A percentile compares a stretch with the other conserved stretches of the same genome.
Conservation (phyloP, 179 eudicot genomes). For the Amaranthus tricolor region DNA sequence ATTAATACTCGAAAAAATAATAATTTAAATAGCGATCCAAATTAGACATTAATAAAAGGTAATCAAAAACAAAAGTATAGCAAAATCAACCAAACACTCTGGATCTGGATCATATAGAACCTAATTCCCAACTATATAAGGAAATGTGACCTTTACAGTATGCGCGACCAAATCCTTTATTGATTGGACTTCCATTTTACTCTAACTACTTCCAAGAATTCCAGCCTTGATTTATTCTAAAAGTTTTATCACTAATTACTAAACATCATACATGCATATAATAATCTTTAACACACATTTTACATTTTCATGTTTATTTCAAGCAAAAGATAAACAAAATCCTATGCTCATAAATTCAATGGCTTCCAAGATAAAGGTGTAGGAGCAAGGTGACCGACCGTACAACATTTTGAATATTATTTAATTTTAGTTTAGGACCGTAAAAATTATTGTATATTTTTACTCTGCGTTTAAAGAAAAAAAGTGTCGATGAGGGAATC, state of each 20-base stretch:
- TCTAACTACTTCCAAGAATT: not conserved
- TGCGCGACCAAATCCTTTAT: not conserved
- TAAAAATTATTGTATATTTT: too few relatives aligned
- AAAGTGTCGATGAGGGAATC: slow-evolving; percentile 34
- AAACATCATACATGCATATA: not conserved
- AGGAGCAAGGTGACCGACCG: too few relatives aligned
- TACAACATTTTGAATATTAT: too few relatives aligned
- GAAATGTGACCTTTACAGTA: not conserved
- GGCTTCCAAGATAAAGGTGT: not conserved
- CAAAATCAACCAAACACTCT: too few relatives aligned
- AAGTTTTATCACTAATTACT: not conserved
- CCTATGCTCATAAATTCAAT: not conserved
- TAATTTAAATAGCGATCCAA: too few relatives aligned
- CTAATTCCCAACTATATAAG: slow-evolving; percentile 2
- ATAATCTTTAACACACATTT: not conserved
- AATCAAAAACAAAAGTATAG: too few relatives aligned
- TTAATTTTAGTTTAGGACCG: too few relatives aligned
- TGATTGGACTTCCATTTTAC: not conserved
- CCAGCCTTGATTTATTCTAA: not conserved
- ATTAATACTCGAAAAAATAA: too few relatives aligned
- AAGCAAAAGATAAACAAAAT: slow-evolving; percentile 2
- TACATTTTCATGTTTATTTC: slow-evolving; percentile 7
- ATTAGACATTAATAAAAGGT: too few relatives aligned
- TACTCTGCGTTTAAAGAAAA: slow-evolving; percentile 3
- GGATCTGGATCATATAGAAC: not conserved